Percentiles rank a stretch among this genome's conserved stretches.
Evolutionary conservation across 2,329 filamentous ascomycete species (phyloP).

Genomic region (Coccinonectria pachysandricola): DNA sequence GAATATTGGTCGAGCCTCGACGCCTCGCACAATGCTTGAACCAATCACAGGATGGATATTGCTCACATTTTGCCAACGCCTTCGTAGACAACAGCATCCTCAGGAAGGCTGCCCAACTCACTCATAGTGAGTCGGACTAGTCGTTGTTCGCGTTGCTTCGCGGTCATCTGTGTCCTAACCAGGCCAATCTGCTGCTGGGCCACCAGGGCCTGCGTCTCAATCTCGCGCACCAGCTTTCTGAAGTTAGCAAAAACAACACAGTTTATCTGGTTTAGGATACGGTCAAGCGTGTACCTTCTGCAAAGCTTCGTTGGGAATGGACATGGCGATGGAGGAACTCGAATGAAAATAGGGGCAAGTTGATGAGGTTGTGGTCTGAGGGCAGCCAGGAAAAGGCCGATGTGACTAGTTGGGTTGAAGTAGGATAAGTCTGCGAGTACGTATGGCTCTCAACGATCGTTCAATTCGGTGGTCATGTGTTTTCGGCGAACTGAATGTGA

Average conservation of each 20-base stretch:
- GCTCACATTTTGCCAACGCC: constrained; percentile 96
- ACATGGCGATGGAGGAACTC: constrained; percentile 50
- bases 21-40: no score
- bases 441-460: neutral
- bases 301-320: constrained; percentile 85
- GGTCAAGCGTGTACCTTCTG: constrained; percentile 59
- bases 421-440: neutral
- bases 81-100: constrained; percentile 77
- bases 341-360: constrained; percentile 1
- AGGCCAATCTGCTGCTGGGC: constrained; percentile 89
- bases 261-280: no score
- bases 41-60: no score
- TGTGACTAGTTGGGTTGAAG: neutral
- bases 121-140: constrained; percentile 78
- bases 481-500: no score
- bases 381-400: neutral
- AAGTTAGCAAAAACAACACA: constrained; percentile 1
- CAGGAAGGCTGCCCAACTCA: constrained; percentile 68
- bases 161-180: constrained; percentile 71
- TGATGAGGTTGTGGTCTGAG: neutral
- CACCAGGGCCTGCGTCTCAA: constrained; percentile 77
- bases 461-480: no score
- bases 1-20: neutral
- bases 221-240: constrained; percentile 75
- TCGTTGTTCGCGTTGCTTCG: constrained; percentile 81